phyloP scores from a whole-genome alignment of 192 early-diverging fungal species.

The Mortierella alpina region DNA sequence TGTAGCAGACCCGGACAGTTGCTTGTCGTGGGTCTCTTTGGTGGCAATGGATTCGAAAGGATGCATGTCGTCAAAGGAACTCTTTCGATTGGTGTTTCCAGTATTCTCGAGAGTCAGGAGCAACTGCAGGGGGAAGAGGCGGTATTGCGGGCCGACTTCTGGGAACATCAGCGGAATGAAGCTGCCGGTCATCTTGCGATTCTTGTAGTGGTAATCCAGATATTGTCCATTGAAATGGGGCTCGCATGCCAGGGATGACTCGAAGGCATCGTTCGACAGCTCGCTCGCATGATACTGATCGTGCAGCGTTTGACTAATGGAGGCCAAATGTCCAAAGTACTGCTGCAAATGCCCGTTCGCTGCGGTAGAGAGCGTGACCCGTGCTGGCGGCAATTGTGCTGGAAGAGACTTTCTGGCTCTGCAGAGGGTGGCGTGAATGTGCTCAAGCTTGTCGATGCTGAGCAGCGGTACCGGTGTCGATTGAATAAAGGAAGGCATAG shows the following conservation, averaged over 20 bases:
- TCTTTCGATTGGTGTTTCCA: constrained; percentile 37
- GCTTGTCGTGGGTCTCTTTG: background rate
- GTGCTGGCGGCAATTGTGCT: background rate
- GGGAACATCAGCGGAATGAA: constrained; percentile 53
- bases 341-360: constrained; percentile 41
- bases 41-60: background rate
- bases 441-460: constrained; percentile 34
- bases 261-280: constrained; percentile 48
- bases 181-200: constrained; percentile 47
- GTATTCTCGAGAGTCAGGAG: constrained; percentile 27
- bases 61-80: constrained; percentile 33
- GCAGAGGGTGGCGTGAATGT: constrained; percentile 12
- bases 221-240: constrained; percentile 55
- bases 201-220: constrained; percentile 52
- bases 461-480: constrained; percentile 9
- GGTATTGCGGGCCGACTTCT: constrained; percentile 32
- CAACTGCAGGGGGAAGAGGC: constrained; percentile 40
- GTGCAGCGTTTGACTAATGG: constrained; percentile 39
- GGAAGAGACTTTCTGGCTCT: constrained; percentile 9
- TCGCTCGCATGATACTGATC: constrained; percentile 43
- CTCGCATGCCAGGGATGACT: constrained; percentile 54
- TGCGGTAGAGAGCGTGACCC: background rate
- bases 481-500: constrained; percentile 51
- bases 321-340: constrained; percentile 52
- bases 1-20: background rate